Evolutionary conservation across 257 asterid genomes (phyloP), one percentile per base, ranked within the genome.

Genomic region (Lavandula angustifolia): DNA sequence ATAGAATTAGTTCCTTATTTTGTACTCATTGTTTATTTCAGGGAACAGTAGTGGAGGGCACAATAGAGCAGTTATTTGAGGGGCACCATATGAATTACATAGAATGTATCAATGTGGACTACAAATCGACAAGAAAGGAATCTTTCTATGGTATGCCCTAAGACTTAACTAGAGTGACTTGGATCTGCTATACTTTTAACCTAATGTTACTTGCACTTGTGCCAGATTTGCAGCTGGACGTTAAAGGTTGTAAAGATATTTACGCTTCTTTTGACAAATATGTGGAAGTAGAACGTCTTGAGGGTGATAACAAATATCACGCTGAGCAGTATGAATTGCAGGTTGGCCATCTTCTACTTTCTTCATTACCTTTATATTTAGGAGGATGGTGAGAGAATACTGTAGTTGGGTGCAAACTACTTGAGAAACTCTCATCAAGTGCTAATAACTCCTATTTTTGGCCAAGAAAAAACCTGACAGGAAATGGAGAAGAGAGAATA

Each of bases 41-140:
- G 96, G 85, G 95, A 66, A 88, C 96, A 52, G 95, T 82, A 54
- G 95, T 88, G 43, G 96, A 88, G 77, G 96, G 96, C 68, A 84
- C 95, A 31, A 88, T 88, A 75, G 92, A 88, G 70, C 78, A 82
- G 66, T 82, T 88, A 74, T 86, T 88, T 76, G 96, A 88, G 78
- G 96, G 96, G 74, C 95, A 88, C 69, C 92, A 86, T 71, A 86
- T 88, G 95, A 88, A 86, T 74, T 88, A 88, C 65, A 84, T 88
- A 31, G 95, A 86, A 80, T 88, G 96, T 54, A 84, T 88, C 32
- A 84, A 84, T 66, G 90, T 88, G 64, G 96, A 88, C 61, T 88
- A 82, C 78, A 86, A 89, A 64, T 88, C 96, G 16, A 84, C 95
- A 34, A 86, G 96, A 74, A 88, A 88, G 75, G 95, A 88, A 75